These are phyloP conservation scores for Dictyostelium gargantuum DNA, from an alignment of 208 protist genomes.

Conservation along the genomic window DNA sequence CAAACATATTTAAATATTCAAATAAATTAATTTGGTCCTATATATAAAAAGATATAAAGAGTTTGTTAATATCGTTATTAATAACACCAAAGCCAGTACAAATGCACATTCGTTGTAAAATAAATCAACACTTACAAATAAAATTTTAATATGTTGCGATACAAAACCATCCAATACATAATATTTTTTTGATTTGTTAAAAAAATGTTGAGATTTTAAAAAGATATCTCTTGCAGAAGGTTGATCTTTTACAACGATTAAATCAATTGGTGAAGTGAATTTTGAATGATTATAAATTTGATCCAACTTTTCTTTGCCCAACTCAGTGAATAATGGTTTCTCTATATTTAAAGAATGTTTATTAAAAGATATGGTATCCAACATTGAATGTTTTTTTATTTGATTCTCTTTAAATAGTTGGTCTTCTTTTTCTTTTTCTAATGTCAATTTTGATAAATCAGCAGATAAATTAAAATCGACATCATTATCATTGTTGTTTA, in stretches of 20 bases:
- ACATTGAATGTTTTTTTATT: neutral
- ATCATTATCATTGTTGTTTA: neutral
- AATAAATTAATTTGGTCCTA: neutral
- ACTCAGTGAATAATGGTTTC: neutral
- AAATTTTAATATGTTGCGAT: neutral
- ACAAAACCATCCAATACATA: slow-evolving; percentile 23
- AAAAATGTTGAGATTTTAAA: slow-evolving; percentile 14
- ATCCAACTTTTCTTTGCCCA: neutral
- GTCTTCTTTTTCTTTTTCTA: neutral
- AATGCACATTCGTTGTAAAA: too few species aligned
- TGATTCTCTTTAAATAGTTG: neutral
- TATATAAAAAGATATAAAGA: neutral
- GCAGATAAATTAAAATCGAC: neutral
- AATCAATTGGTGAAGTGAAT: neutral
- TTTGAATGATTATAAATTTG: neutral
- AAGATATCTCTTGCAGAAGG: neutral
- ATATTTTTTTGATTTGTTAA: slow-evolving; percentile 13
- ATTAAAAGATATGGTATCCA: neutral
- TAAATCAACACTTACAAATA: slow-evolving; percentile 1
- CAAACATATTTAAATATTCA: slow-evolving; percentile 18
- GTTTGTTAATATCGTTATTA: neutral
- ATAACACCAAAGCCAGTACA: too few species aligned
- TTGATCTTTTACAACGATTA: neutral
- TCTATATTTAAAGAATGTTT: neutral
- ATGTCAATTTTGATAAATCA: neutral